Conservation (phyloP, 441 rosid species). For the Raphanus hybrid region DNA sequence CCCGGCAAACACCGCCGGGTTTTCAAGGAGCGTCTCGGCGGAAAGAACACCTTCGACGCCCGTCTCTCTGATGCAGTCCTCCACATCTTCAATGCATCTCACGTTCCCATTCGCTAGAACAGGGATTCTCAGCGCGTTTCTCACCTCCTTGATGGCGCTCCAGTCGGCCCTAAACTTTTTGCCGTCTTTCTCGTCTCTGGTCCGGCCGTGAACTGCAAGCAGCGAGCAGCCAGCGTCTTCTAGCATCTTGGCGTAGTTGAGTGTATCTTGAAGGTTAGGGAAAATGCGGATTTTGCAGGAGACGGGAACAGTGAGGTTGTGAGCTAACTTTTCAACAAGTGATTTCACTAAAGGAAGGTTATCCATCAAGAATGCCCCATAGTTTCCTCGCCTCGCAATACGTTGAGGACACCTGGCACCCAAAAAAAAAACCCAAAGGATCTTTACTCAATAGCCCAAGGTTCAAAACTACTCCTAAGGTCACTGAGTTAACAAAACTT, state of each 20-base stretch:
- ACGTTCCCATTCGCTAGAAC: constrained; percentile 92
- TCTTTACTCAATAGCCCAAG: constrained; percentile 8
- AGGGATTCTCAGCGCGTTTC: constrained; percentile 65
- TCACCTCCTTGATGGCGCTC: constrained; percentile 80
- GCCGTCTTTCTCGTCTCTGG: constrained; percentile 84
- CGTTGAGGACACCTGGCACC: constrained; percentile 87
- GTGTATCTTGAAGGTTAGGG: constrained; percentile 72
- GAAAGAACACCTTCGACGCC: constrained; percentile 92
- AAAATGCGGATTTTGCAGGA: constrained; percentile 91
- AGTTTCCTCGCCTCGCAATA: constrained; percentile 78
- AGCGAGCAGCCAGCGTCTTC: constrained; percentile 95
- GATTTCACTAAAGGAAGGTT: constrained; percentile 84
- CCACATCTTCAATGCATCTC: constrained; percentile 79
- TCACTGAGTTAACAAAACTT: background rate
- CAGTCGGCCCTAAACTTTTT: constrained; percentile 79
- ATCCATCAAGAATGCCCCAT: constrained; percentile 96
- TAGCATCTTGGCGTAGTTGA: constrained; percentile 81
- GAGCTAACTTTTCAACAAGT: constrained; percentile 70
- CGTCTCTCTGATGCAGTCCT: constrained; percentile 65
- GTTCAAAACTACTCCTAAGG: background rate
- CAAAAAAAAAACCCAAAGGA: background rate
- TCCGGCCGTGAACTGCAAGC: constrained; percentile 89
- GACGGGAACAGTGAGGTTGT: constrained; percentile 71
- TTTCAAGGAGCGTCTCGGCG: constrained; percentile 92
- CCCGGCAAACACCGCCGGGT: constrained; percentile 90